Percentiles rank a stretch among this genome's conserved stretches.
These are phyloP conservation scores for Trichoderma guizhouense DNA, from an alignment of 2,329 filamentous ascomycete genomes.

Conservation along the genomic window DNA sequence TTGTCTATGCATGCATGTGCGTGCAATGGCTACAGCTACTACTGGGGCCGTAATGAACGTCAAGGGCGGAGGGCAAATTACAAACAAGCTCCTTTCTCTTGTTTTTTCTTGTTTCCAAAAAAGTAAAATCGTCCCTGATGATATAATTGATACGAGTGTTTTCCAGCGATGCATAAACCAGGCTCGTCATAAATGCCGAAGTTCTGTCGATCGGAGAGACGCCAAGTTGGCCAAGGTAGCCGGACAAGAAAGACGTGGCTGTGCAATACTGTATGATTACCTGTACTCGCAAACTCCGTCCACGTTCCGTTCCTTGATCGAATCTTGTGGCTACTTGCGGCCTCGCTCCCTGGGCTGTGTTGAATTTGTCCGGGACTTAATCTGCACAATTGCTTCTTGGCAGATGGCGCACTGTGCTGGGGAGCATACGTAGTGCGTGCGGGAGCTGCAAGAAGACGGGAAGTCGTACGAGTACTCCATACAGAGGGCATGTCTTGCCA, in stretches of 20 bases:
- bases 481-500: background rate
- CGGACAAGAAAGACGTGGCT: background rate
- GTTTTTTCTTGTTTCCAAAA: background rate
- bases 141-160: background rate
- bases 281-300: background rate
- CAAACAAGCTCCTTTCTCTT: background rate
- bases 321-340: background rate
- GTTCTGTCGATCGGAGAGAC: background rate
- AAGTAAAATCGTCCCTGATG: background rate
- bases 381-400: background rate
- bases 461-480: background rate
- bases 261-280: background rate
- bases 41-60: background rate
- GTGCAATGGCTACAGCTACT: background rate
- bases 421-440: background rate
- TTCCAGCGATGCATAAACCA: background rate
- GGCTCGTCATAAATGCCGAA: conserved; percentile 1
- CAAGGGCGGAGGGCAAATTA: background rate
- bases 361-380: background rate
- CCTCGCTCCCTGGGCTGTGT: background rate
- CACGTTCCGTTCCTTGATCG: background rate
- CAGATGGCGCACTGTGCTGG: background rate
- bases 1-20: background rate
- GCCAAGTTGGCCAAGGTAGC: background rate
- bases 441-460: background rate